Evolutionary conservation across 768 basidiomycete species (phyloP).

Genomic region (Pisolithus sp.): DNA sequence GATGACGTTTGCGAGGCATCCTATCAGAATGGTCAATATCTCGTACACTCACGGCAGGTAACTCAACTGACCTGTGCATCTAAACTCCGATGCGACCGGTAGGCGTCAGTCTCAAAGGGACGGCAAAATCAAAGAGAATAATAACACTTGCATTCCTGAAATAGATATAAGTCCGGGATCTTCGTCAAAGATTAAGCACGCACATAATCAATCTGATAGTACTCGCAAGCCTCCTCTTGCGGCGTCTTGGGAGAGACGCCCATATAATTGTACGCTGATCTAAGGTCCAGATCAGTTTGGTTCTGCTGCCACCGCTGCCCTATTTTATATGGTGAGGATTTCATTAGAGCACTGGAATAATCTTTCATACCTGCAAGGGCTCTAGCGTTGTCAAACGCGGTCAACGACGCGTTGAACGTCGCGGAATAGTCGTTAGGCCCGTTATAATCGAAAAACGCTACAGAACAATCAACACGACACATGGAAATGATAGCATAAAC

Average conservation of each 20-base stretch:
- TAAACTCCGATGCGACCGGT: background rate
- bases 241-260: constrained; percentile 40
- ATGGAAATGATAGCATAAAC: background rate
- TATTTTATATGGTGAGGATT: constrained; percentile 13
- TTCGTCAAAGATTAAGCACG: background rate
- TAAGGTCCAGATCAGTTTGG: constrained; percentile 45
- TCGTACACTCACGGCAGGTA: background rate
- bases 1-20: constrained; percentile 59
- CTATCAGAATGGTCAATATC: constrained; percentile 35
- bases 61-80: constrained; percentile 22
- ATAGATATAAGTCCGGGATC: background rate
- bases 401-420: background rate
- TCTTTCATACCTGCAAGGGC: background rate
- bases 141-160: constrained; percentile 24
- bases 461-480: background rate
- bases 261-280: constrained; percentile 47
- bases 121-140: background rate
- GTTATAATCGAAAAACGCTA: background rate
- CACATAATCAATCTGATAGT: constrained; percentile 43
- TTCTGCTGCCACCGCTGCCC: constrained; percentile 38
- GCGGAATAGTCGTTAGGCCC: background rate
- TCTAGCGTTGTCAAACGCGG: background rate
- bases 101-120: constrained; percentile 1
- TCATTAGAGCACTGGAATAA: too few relatives aligned
- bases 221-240: constrained; percentile 49